Evolutionary conservation across 805 yeast species (phyloP).

Genomic region (Candida ortonii): DNA sequence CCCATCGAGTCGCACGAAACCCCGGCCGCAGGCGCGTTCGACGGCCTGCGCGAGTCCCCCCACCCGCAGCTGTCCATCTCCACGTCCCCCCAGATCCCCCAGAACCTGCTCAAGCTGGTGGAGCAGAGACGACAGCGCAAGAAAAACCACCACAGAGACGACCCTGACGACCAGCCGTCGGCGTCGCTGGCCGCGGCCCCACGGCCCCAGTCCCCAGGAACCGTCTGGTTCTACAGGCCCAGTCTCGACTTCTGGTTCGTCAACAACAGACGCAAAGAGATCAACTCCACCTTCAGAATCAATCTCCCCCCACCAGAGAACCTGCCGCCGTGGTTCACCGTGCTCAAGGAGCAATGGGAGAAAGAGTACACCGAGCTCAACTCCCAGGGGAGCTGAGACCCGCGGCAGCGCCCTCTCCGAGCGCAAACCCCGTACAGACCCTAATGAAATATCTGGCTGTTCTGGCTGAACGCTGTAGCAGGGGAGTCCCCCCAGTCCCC

Average conservation of each 20-base stretch:
- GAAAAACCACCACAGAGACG: constrained; percentile 27
- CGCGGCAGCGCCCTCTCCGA: too few species aligned
- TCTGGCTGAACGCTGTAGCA: too few species aligned
- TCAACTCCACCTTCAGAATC: constrained; percentile 37
- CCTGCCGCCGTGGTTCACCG: constrained; percentile 74
- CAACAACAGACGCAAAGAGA: constrained; percentile 36
- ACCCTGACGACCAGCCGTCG: constrained; percentile 12
- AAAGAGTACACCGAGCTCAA: constrained; percentile 15
- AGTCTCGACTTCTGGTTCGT: constrained; percentile 27
- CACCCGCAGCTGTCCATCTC: constrained; percentile 48
- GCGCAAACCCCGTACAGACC: too few species aligned
- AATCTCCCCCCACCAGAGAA: constrained; percentile 58
- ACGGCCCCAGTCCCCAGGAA: constrained; percentile 31
- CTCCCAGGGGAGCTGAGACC: too few species aligned
- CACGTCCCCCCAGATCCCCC: constrained; percentile 70
- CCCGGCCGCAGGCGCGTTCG: neutral
- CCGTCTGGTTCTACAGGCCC: constrained; percentile 33
- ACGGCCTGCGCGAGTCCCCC: neutral
- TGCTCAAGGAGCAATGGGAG: constrained; percentile 68
- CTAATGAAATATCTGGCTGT: too few species aligned
- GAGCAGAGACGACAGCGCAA: constrained; percentile 45
- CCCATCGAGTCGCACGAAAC: too few species aligned
- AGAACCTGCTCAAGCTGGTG: constrained; percentile 52
- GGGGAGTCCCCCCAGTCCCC: too few species aligned
- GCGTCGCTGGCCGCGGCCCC: constrained; percentile 17